Percentiles rank a stretch among this genome's conserved stretches.
phyloP scores from a whole-genome alignment of 768 basidiomycete species.

The Boletus subparvulus region DNA sequence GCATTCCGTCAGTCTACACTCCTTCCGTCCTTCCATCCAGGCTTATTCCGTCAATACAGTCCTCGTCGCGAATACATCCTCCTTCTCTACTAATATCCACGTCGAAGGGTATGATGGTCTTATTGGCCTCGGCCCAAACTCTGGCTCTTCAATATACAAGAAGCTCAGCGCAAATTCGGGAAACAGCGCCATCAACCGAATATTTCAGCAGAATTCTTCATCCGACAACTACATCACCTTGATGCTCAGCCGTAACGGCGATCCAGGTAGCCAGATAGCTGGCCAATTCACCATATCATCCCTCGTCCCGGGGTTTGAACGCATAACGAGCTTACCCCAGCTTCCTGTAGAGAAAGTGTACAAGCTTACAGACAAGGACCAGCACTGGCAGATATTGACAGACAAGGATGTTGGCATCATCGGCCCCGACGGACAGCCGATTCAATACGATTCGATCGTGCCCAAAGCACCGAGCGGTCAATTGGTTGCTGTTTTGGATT shows the following conservation, averaged over 20 bases:
- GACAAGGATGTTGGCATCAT: slow-evolving; percentile 66
- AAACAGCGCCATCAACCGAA: slow-evolving; percentile 60
- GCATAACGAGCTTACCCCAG: slow-evolving; percentile 60
- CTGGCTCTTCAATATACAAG: slow-evolving; percentile 61
- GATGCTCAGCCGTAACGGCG: slow-evolving; percentile 59
- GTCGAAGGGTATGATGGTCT: slow-evolving; percentile 68
- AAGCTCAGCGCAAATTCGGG: slow-evolving; percentile 50
- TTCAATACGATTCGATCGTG: slow-evolving; percentile 63
- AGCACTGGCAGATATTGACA: slow-evolving; percentile 78
- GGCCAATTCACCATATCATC: slow-evolving; percentile 74
- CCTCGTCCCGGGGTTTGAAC: slow-evolving; percentile 58
- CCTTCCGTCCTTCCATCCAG: not conserved
- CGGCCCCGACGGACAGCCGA: slow-evolving; percentile 70
- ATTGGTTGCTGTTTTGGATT: slow-evolving; percentile 72
- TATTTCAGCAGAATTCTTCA: slow-evolving; percentile 60
- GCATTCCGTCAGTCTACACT: slow-evolving; percentile 54
- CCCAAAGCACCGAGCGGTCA: slow-evolving; percentile 63
- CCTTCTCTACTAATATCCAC: slow-evolving; percentile 61
- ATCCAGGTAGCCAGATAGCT: slow-evolving; percentile 45
- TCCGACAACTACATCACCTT: slow-evolving; percentile 65
- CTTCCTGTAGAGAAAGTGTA: slow-evolving; percentile 66
- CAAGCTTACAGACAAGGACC: slow-evolving; percentile 58
- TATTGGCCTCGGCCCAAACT: slow-evolving; percentile 76
- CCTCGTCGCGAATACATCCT: slow-evolving; percentile 58
- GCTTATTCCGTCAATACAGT: slow-evolving; percentile 40